phyloP scores from a whole-genome alignment of 441 rosid genomes.

The Adansonia madagascariensis region DNA sequence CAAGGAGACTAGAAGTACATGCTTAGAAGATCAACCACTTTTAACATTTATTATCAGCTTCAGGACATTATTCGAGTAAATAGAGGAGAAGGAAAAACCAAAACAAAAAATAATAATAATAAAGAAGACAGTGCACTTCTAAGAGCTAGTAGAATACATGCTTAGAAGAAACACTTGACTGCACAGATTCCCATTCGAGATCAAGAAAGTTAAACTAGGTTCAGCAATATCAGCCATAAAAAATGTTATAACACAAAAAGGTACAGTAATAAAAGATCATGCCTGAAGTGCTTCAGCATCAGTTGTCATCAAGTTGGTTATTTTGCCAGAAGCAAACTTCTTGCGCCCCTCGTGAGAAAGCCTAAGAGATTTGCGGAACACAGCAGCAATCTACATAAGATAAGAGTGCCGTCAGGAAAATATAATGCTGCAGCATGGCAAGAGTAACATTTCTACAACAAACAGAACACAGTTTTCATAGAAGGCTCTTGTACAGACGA shows the following conservation, averaged over 20 bases:
- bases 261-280: constrained; percentile 32
- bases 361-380: constrained; percentile 92
- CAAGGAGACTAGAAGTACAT: constrained; percentile 2
- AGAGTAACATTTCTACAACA: constrained; percentile 1
- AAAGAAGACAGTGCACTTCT: neutral
- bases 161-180: constrained; percentile 14
- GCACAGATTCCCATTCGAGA: constrained; percentile 7
- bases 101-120: no score
- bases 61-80: constrained; percentile 1
- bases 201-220: constrained; percentile 18
- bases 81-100: neutral
- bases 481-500: neutral
- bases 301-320: constrained; percentile 98
- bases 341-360: constrained; percentile 89
- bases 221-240: constrained; percentile 18
- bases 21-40: constrained; percentile 3
- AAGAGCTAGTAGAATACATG: neutral
- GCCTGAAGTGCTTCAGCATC: constrained; percentile 99
- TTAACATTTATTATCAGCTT: constrained; percentile 11
- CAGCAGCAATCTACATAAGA: constrained; percentile 83
- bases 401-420: constrained; percentile 5
- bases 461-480: neutral
- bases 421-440: neutral
- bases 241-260: neutral
- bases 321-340: constrained; percentile 89